Evolutionary conservation across 2,329 filamentous ascomycete genomes (phyloP).

Genomic region (Sclerotinia sclerotiorum): DNA sequence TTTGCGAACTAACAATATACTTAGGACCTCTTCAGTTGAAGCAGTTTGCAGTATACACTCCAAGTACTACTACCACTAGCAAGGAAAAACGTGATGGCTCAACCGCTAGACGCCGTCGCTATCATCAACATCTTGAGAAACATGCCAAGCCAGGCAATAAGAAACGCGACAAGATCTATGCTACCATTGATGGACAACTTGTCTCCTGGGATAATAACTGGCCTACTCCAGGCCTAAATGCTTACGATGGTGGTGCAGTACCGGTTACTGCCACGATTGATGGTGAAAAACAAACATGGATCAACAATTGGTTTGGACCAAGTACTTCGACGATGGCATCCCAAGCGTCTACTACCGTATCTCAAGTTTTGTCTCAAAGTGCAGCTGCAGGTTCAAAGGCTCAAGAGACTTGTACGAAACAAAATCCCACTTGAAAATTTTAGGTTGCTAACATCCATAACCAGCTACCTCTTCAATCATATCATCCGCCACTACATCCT

Average conservation of each 20-base stretch:
- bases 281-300: constrained; percentile 20
- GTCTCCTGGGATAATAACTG: constrained; percentile 33
- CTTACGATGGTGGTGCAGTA: background rate
- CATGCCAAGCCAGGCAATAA: constrained; percentile 32
- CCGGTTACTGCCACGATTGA: constrained; percentile 18
- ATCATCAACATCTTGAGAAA: constrained; percentile 40
- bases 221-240: constrained; percentile 21
- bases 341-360: background rate
- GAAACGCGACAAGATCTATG: constrained; percentile 44
- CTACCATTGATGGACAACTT: constrained; percentile 34
- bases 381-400: background rate
- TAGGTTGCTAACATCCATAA: background rate
- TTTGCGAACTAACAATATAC: background rate
- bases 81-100: constrained; percentile 42
- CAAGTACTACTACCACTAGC: constrained; percentile 40
- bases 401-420: background rate
- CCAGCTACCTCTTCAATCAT: background rate
- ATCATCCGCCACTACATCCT: background rate
- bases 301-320: constrained; percentile 20
- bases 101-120: constrained; percentile 32
- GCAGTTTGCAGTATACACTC: constrained; percentile 67
- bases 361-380: background rate
- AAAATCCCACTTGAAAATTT: too few relatives aligned
- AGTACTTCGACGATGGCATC: background rate
- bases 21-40: constrained; percentile 63